Evolutionary conservation across 208 protist genomes (phyloP), one percentile per base, ranked within the genome.

Genomic region (Paratrypanosoma confusum): DNA sequence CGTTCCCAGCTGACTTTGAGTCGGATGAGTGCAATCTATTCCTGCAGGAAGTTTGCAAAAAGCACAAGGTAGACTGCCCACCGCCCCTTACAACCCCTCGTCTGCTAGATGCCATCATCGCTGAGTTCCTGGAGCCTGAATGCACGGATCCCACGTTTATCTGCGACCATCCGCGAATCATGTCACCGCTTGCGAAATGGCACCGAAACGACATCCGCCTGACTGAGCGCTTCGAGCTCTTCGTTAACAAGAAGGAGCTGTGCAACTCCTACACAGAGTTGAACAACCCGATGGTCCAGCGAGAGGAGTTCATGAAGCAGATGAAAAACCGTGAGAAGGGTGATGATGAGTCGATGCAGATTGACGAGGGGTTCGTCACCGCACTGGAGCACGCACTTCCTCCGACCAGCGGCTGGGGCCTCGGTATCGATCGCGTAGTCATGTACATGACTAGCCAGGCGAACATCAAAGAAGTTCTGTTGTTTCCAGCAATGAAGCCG

Each of bases 201-300:
- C 95, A 99, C 57, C 82, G 95, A 36, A 50, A 76, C 8, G 76
- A 95, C 31, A 50, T 69, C 25, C 89, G 87, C 27, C 66, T 99
- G 2, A 99, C 97, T 1, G 98, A 99, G 76, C 74, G 99, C 25
- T 99, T 99, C 50, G 99, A 99, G 82, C 78, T 99, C 13, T 99
- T 99, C 48, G 81, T 99, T 7, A 90, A 88, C 46, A 90, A 84
- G 52, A 97, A 96, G 66, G 97, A 99, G 71, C 55, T 99, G 27
- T 92, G 71, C 55, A 99, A 99, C 50, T 95, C 97, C 26, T 99
- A 99, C 82, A 99, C 97, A 3, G 99, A 99, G 86, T 81, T 99
- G 38, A 99, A 99, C 81, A 96, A 99, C 68, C 98, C 99, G 29
- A 69, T 97, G 23, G 85, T 99, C 22, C 98, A 99, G 83, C 67